Conservation (phyloP, 108 stramenopile genomes). For the Nannochloropsis oceanica region DNA sequence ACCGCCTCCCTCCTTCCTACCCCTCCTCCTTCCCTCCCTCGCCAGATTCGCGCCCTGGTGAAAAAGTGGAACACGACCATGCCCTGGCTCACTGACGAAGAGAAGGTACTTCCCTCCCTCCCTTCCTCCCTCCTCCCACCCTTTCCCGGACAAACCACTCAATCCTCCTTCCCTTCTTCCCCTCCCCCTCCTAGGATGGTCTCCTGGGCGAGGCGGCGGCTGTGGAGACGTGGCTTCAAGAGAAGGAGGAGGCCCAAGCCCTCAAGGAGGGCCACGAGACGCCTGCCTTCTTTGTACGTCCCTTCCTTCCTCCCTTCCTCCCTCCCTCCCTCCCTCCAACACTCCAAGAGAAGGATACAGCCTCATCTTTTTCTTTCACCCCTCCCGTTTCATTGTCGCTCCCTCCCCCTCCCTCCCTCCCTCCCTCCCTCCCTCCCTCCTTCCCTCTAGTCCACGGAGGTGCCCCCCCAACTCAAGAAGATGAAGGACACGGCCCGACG, state of each 20-base stretch:
- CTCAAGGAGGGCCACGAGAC: background rate
- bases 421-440: background rate
- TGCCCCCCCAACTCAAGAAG: constrained; percentile 8
- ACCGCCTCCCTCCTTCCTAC: background rate
- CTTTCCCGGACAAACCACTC: background rate
- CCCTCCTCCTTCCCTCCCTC: background rate
- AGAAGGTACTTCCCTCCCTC: background rate
- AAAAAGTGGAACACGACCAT: background rate
- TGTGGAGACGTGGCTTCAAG: constrained; percentile 16
- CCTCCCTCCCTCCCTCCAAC: too few species aligned
- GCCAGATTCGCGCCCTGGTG: background rate
- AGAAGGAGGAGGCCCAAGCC: constrained; percentile 15
- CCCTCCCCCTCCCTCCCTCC: background rate
- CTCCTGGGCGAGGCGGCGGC: background rate
- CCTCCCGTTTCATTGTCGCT: too few species aligned
- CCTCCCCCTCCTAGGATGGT: background rate
- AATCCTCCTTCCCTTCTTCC: background rate
- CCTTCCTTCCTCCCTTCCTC: background rate
- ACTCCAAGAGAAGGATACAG: too few species aligned
- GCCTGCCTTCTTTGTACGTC: background rate
- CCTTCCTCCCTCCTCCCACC: background rate
- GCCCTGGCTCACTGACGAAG: background rate
- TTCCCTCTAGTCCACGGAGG: background rate
- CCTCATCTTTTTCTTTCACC: too few species aligned
- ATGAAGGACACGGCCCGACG: background rate